Evolutionary conservation across 345 rosid species (phyloP), one percentile per base, ranked within the genome.

Genomic region (Toxicodendron radicans): DNA sequence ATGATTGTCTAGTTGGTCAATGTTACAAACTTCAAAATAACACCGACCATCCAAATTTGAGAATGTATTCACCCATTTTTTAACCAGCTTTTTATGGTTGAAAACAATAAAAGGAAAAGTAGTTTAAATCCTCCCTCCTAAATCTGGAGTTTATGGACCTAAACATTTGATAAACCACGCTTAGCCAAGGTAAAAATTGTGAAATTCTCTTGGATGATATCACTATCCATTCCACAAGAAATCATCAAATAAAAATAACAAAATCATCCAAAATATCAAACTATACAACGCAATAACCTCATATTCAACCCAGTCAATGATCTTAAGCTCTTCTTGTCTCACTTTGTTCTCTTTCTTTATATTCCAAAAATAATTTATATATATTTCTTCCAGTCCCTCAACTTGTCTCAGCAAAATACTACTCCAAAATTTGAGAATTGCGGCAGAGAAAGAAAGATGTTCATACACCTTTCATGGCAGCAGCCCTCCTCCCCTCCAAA

Each of bases 231-330:
- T 41, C 67, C 66, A 79, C 49, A 56, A 60, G 18, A 53, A 10
- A 75, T 48, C 43, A 33, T 16, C 30, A 56, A 43, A 23, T 12
- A 66, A 69, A 4, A 68, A 14, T 16, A 65, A 67, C 66, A 38
- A 7, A 70, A 27, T 24, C 58, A 71, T 75, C 80, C 79, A 81
- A 32, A 30, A 58, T 30, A 79, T 18, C 60, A 64, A 68, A 70
- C 86, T 85, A 74, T 82, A 85, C 85, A 85, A 51, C 68, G 76
- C 63, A 63, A 71, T 46, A 78, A 61, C 70, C 58, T 69, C 74
- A 52, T 30, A 66, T 59, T 62, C 66, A 58, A 32, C 60, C 70
- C 73, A 17, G 53, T 75, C 46, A 71, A 70, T 18, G 23, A 68
- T 51, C 72, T 80, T 64, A 71, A 43, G 54, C 59, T 21, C 68